Evolutionary conservation across 805 yeast genomes (phyloP).

Genomic region (Hermanozyma aechmeae): DNA sequence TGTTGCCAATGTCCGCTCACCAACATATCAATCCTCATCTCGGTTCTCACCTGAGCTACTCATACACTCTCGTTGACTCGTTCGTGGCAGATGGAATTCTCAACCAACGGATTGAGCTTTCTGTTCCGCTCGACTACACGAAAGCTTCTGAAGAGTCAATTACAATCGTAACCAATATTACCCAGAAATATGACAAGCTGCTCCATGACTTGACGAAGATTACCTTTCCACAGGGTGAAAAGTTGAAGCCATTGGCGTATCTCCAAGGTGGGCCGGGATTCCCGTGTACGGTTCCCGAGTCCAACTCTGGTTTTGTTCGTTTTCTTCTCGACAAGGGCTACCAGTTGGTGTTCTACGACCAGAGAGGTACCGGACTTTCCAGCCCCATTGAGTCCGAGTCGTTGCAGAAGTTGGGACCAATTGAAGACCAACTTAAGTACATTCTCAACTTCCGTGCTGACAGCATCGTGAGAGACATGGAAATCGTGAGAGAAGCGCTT

Average conservation of each 20-base stretch:
- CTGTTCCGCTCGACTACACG: conserved; percentile 16
- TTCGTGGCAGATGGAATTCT: conserved; percentile 10
- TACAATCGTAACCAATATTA: conserved; percentile 21
- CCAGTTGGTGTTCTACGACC: conserved; percentile 41
- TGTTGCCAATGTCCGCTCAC: too few species aligned
- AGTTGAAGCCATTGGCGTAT: conserved; percentile 29
- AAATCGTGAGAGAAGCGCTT: conserved; percentile 30
- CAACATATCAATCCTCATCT: too few species aligned
- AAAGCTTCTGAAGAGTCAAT: conserved; percentile 4
- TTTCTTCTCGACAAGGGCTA: conserved; percentile 31
- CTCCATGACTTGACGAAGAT: conserved; percentile 9
- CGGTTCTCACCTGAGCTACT: too few species aligned
- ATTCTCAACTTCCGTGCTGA: conserved; percentile 43
- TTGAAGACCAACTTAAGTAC: conserved; percentile 20
- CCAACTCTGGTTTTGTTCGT: conserved; percentile 27
- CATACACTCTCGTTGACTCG: conserved; percentile 7
- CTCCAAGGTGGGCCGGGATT: conserved; percentile 53
- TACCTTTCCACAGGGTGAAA: conserved; percentile 17
- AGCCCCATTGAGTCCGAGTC: conserved; percentile 32
- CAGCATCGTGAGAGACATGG: conserved; percentile 43
- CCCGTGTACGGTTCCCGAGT: conserved; percentile 30
- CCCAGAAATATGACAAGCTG: conserved; percentile 18
- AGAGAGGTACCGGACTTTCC: conserved; percentile 54
- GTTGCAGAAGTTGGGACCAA: conserved; percentile 5
- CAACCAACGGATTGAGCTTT: conserved; percentile 12